Base-by-base conservation (phyloP, 1,139 yeast genomes). In the Trichomonascaceae sp. region DNA sequence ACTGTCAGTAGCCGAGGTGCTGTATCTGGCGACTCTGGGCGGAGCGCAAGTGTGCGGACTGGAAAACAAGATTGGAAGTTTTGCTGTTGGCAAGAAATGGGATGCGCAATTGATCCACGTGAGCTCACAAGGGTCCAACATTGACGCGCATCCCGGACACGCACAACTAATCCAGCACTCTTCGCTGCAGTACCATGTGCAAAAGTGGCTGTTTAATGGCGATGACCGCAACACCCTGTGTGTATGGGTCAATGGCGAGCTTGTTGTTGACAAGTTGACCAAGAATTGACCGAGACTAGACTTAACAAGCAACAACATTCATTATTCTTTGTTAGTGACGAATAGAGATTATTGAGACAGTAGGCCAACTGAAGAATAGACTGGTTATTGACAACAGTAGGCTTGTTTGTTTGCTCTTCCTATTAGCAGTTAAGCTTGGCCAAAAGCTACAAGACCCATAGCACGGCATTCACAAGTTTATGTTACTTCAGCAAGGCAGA, bases 171-270 rank as follows among this genome's bases (percentile, higher is more conserved):
- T 20, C 11, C 9, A 11, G 11, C 11, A 8, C 11, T 20, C 14
- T 40, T 36, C 35, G 28, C 35, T 48, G 16, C 35, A 27, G 32
- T 36, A 78, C 52, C 51, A 81, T 34, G 56, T 87, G 4, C 82
- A 82, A 35, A 85, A 84, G 53, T 89, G 98, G 98, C 62, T 87
- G n/a, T 89, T 84, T 52, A 71, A 75, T 39, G 98, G 97, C 23
- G 98, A 89, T 56, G 95, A 89, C 54, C 67, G 98, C 50, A 89
- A 89, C 53, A 76, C 92, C 29, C 51, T 60, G 11, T 65, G 64
- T 36, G 96, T 89, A 11, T 89, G 84, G 82, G 87, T 87, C 26
- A 72, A 74, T 47, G 98, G 98, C 3, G 60, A 69, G 41, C 47
- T 59, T 30, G 78, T 76, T 11, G 59, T 70, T 5, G 61, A 65